Evolutionary conservation across 192 early-diverging fungal species (phyloP), one percentile per base, ranked within the genome.

Genomic region (Coemansia sp.): DNA sequence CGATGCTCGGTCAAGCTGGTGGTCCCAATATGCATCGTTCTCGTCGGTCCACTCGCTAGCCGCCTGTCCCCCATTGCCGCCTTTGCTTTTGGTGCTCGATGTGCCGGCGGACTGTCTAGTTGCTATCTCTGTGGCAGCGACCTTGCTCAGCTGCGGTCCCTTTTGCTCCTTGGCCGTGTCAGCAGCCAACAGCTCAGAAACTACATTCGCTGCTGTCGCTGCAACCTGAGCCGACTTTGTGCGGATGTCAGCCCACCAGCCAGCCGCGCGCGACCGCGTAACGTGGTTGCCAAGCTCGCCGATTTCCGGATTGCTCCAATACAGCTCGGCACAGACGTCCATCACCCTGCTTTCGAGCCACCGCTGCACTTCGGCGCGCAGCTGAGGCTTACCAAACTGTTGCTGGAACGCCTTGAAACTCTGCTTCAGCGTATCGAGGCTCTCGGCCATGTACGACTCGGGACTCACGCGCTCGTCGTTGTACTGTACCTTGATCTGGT

Each of bases 401-500:
- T 85, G 82, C 61, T 93, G 90, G 77, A 99, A 99, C 59, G 93
- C 90, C 74, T 96, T 97, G 84, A 99, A 99, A 40, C 89, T 88
- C 64, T 93, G 94, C 79, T 99, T 99, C 19, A 99, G 82, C 27
- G 84, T 78, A 70, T 99, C 97, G 67, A 99, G 93, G 12, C 92
- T 89, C 58, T 99, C 97, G 4, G 95, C 93, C 54, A 94, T 93
- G 79, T 99, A 99, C 17, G 93, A 94, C 81, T 99, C 96, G 40
- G 97, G 91, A 20, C 94, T 94, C 62, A 99, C 93, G 27, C 89
- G 86, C 63, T 94, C 91, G 79, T 99, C 97, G 64, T 98, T 98
- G 87, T 98, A 99, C 51, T 96, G 94, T 11, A 99, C 97, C 79
- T 99, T 99, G 85, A 96, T 96, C 84, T 98, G 94, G 75, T 99